Base-by-base conservation (phyloP, 1,284 basidiomycete species). In the Anthracocystis walkeri region DNA sequence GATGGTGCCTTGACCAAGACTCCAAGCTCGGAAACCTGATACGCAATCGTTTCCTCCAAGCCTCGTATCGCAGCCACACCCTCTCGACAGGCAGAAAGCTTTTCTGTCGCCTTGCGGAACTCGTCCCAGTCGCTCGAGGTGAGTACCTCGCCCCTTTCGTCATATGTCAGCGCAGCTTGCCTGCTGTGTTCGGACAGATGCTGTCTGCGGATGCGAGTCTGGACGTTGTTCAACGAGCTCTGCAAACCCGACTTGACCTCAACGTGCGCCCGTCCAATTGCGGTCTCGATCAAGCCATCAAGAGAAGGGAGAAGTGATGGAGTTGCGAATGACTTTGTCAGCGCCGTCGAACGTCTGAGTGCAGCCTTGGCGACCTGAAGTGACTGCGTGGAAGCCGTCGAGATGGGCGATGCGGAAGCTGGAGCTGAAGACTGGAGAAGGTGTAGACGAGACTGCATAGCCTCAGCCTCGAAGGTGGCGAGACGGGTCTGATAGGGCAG, bases 321-420 rank as follows among this genome's bases (percentile, higher is more conserved):
- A 3, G 72, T 65, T 1, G 72, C 71, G 33, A 72, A 60, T 4
- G 64, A 57, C 12, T 71, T 61, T 42, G 76, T 75, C 40, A 78
- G 51, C 7, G 51, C 51, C 2, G 57, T 45, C 0, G 65, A 71
- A 1, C 68, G 58, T 45, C 61, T 20, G 0, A 69, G 35, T 3
- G 60, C 61, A 4, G 58, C 59, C 42, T 64, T 58, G 3, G 51
- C 61, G 3, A 66, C 66, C 8, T 62, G 58, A 3, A 71, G 10
- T 23, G 72, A 56, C 23, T 60, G 55, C 11, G 48, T 31, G 3
- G 57, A 63, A n/a, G 69, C 63, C 27, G 44, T 63, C 16, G 59
- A 29, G 27, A 72, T 33, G 6, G 51, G 31, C 1, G 7, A 11
- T 4, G 49, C 35, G n/a, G 51, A 23, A 33, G 63, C 41, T 5